Evolutionary conservation across 352 stramenopile genomes (phyloP).

Genomic region (Globisporangium perplexum): DNA sequence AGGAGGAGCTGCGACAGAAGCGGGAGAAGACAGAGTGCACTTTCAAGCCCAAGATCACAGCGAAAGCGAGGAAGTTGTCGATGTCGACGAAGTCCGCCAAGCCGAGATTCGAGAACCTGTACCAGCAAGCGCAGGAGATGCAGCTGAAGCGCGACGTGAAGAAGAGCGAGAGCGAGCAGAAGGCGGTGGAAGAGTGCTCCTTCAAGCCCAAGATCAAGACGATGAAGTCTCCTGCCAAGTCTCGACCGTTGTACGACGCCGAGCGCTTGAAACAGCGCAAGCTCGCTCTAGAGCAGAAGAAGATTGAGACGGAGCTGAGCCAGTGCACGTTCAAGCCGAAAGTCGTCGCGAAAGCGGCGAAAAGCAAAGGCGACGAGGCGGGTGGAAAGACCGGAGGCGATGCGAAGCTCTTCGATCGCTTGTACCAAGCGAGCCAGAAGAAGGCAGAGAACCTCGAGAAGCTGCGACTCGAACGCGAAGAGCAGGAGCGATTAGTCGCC

Average conservation of each 20-base stretch:
- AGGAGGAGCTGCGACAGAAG: slow-evolving; percentile 50
- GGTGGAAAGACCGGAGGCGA: slow-evolving; percentile 14
- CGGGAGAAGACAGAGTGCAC: slow-evolving; percentile 46
- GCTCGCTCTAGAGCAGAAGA: slow-evolving; percentile 64
- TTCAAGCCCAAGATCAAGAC: slow-evolving; percentile 78
- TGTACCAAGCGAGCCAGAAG: slow-evolving; percentile 64
- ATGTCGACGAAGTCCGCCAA: slow-evolving; percentile 21
- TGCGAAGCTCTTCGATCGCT: slow-evolving; percentile 47
- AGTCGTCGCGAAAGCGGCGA: slow-evolving; percentile 39
- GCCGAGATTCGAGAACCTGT: slow-evolving; percentile 70
- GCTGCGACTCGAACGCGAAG: slow-evolving; percentile 59
- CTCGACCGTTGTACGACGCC: slow-evolving; percentile 59
- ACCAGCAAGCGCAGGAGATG: slow-evolving; percentile 58
- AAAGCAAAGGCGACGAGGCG: slow-evolving; percentile 22
- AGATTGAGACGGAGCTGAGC: slow-evolving; percentile 52
- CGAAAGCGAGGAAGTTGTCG: slow-evolving; percentile 48
- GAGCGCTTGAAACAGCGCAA: slow-evolving; percentile 70
- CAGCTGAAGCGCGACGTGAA: slow-evolving; percentile 70
- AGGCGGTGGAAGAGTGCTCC: slow-evolving; percentile 53
- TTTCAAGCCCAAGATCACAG: slow-evolving; percentile 65
- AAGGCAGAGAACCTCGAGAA: slow-evolving; percentile 52
- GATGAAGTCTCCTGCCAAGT: slow-evolving; percentile 49
- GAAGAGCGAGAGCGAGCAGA: slow-evolving; percentile 45
- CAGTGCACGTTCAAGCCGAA: slow-evolving; percentile 72
- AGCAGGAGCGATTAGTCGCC: slow-evolving; percentile 44